Percentiles rank a stretch among this genome's conserved stretches.
Evolutionary conservation across 139 green algal species (phyloP).

Genomic region (Microglena sp.): DNA sequence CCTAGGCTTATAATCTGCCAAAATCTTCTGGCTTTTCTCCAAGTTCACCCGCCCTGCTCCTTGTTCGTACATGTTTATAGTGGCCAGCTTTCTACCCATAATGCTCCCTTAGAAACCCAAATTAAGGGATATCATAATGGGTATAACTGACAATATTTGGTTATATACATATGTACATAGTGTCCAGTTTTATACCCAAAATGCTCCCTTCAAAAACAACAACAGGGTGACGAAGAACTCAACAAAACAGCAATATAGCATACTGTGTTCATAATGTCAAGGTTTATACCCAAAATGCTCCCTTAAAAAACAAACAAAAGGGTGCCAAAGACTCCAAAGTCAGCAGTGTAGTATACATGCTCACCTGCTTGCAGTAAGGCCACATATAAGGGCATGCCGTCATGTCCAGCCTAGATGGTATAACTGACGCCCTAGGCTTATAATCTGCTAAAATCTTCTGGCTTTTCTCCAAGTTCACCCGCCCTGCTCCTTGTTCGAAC

Average conservation of each 20-base stretch:
- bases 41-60: slow-evolving; percentile 61
- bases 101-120: too few relatives aligned
- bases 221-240: too few relatives aligned
- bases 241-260: too few relatives aligned
- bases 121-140: too few relatives aligned
- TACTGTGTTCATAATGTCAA: too few relatives aligned
- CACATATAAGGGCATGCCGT: slow-evolving; percentile 87
- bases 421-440: slow-evolving; percentile 68
- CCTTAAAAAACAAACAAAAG: background rate
- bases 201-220: background rate
- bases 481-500: too few relatives aligned
- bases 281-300: background rate
- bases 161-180: slow-evolving; percentile 1
- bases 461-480: background rate
- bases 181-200: background rate
- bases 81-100: too few relatives aligned
- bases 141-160: too few relatives aligned
- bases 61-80: slow-evolving; percentile 18
- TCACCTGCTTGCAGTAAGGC: too few relatives aligned
- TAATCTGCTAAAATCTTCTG: too few relatives aligned
- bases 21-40: slow-evolving; percentile 38
- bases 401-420: slow-evolving; percentile 74
- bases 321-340: background rate
- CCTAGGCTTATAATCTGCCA: slow-evolving; percentile 65
- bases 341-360: too few relatives aligned